Base-by-base conservation (phyloP, 495 filamentous ascomycete genomes). In the Jackrogersella multiformis region DNA sequence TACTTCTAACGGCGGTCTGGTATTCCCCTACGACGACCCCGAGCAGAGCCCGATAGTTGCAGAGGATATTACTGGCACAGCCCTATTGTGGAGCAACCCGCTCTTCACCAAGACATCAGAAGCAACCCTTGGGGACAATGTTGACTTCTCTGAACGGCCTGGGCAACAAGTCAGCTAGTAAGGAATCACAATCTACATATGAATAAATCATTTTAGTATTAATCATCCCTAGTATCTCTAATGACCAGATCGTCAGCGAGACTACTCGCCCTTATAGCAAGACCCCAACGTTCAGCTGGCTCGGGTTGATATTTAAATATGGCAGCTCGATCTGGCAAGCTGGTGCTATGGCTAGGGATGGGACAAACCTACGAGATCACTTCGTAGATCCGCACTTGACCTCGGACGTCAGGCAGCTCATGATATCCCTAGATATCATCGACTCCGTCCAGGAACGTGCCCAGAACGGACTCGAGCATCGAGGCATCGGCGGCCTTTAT, bases 161-260 rank as follows among this genome's bases (percentile, higher is more conserved):
- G 52, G 63, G 8, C 63, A 73, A n/a, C 28, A 53, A 28, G 61
- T 74, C 30, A 59, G 70, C 57, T 73, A 68, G 69, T 74, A 70
- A 34, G 70, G 58, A n/a, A 6, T 42, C 26, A 13, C 0, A 39
- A 48, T 4, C 23, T 46, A 38, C 3, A 4, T 8, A 24, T n/a
- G 8, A 20, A n/a, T n/a, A 0, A 4, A 38, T 15, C 20, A 45
- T 51, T 32, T 41, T 15, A 7, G 12, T 15, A 23, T 39, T 67
- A 12, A 60, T 41, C 13, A 21, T 16, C 2, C 20, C 30, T 49
- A 74, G 72, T 23, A 68, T 66, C 46, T 41, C 46, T 16, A 39
- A 38, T 30, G 34, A 54, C 4, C 16, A 28, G 6, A 56, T 56
- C 13, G 34, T 54, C 38, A 54, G 41, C 9, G 26, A 61, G 15